Percentiles rank a stretch among this genome's conserved stretches.
Evolutionary conservation across 2,329 filamentous ascomycete genomes (phyloP).

Genomic region (Meredithiella fracta): DNA sequence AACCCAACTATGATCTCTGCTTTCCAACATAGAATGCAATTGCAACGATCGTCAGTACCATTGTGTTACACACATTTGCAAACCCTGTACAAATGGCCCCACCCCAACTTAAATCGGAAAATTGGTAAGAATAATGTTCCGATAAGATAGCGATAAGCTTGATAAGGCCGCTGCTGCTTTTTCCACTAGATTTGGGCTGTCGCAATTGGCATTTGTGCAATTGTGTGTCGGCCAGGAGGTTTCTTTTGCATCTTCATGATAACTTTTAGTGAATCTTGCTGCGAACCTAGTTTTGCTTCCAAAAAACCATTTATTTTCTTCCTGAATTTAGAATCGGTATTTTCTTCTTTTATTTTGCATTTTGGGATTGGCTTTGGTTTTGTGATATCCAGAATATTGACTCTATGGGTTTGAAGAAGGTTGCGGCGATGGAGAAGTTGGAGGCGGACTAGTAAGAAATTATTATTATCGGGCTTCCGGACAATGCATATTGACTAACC

Average conservation of each 20-base stretch:
- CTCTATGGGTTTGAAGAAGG: conserved; percentile 56
- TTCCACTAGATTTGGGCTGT: not conserved
- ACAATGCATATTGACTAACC: not conserved
- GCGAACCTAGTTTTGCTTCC: not conserved
- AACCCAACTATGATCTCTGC: too few species aligned
- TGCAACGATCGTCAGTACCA: too few species aligned
- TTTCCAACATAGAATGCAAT: too few species aligned
- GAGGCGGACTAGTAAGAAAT: conserved; percentile 64
- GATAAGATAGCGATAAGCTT: conserved; percentile 13
- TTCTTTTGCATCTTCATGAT: not conserved
- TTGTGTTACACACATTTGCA: too few species aligned
- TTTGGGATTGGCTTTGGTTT: not conserved
- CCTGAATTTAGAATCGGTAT: not conserved
- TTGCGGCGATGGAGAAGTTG: conserved; percentile 86
- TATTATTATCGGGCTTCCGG: not conserved
- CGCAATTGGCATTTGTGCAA: not conserved
- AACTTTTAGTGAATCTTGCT: not conserved
- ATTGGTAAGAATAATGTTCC: too few species aligned
- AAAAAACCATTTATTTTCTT: not conserved
- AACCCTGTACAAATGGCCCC: too few species aligned
- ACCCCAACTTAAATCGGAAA: too few species aligned
- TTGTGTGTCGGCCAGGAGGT: not conserved
- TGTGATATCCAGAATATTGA: not conserved
- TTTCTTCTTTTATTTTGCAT: not conserved
- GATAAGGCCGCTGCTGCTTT: not conserved